Percentiles rank a stretch among this genome's conserved stretches.
phyloP scores from a whole-genome alignment of 169 alveolate species.

The Cystoisospora suis region DNA sequence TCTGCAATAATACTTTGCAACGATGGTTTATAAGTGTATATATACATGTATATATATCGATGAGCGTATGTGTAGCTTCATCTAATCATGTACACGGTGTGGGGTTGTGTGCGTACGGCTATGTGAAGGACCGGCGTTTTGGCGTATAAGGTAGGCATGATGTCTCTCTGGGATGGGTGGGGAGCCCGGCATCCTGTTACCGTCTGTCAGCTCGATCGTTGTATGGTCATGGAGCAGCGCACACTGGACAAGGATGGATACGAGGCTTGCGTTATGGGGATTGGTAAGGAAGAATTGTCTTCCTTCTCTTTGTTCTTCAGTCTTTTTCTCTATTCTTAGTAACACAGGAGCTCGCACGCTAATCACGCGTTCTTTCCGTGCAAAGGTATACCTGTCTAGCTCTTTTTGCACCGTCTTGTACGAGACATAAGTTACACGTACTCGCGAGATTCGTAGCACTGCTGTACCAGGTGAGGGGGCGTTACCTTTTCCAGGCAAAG shows the following conservation, averaged over 20 bases:
- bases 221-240: constrained; percentile 80
- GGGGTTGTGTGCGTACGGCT: neutral
- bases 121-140: constrained; percentile 75
- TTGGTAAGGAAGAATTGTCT: too few species aligned
- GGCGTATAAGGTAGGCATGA: constrained; percentile 87
- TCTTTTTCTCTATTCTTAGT: too few species aligned
- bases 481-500: too few species aligned
- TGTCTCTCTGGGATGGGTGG: constrained; percentile 90
- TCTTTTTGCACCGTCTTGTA: too few species aligned
- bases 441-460: too few species aligned
- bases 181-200: constrained; percentile 87
- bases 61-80: too few species aligned
- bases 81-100: neutral
- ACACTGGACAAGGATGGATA: constrained; percentile 84
- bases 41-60: neutral
- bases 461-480: too few species aligned
- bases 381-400: too few species aligned
- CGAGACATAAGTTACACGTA: too few species aligned
- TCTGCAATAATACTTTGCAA: neutral
- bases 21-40: neutral
- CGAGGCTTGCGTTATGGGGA: constrained; percentile 85
- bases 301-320: too few species aligned
- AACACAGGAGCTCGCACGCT: too few species aligned
- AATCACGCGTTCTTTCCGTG: too few species aligned
- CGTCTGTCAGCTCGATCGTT: constrained; percentile 82